A percentile compares a stretch with the other conserved stretches of the same genome.
Evolutionary conservation across 352 stramenopile genomes (phyloP).

Genomic region (Phytophthora capsici): DNA sequence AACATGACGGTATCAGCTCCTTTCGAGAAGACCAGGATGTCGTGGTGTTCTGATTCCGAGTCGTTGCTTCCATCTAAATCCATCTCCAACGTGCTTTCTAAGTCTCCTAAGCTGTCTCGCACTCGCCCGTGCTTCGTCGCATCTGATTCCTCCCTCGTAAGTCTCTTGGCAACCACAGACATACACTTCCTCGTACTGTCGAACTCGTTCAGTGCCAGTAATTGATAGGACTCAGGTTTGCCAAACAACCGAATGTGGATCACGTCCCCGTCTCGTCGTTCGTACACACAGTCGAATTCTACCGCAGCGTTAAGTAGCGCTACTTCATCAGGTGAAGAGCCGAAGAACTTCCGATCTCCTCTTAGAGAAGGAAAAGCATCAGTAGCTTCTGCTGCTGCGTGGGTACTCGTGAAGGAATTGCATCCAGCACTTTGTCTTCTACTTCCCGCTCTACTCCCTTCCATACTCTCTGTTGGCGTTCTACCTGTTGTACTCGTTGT

Average conservation of each 20-base stretch:
- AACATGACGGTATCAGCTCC: constrained; percentile 92
- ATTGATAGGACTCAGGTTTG: constrained; percentile 70
- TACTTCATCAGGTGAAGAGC: constrained; percentile 86
- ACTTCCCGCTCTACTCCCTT: constrained; percentile 33
- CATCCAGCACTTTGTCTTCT: constrained; percentile 17
- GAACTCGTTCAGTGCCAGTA: constrained; percentile 88
- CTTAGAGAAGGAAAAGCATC: constrained; percentile 43
- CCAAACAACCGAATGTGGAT: constrained; percentile 84
- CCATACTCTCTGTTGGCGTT: constrained; percentile 20
- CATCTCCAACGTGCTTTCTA: constrained; percentile 30
- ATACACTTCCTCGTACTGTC: constrained; percentile 89
- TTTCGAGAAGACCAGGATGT: constrained; percentile 87
- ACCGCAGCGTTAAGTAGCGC: constrained; percentile 77
- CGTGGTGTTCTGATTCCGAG: constrained; percentile 42
- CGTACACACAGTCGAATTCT: constrained; percentile 85
- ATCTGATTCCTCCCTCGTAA: constrained; percentile 24
- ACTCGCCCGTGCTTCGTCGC: constrained; percentile 2
- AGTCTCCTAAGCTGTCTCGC: constrained; percentile 35
- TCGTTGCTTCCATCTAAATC: constrained; percentile 35
- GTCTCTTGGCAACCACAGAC: constrained; percentile 77
- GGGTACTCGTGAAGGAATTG: constrained; percentile 37
- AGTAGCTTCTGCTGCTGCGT: constrained; percentile 26
- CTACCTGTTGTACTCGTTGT: constrained; percentile 14
- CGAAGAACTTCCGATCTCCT: constrained; percentile 64
- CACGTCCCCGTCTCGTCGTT: constrained; percentile 77